These are phyloP conservation scores for Geum urbanum DNA, from an alignment of 306 rosid species.

Conservation along the genomic window DNA sequence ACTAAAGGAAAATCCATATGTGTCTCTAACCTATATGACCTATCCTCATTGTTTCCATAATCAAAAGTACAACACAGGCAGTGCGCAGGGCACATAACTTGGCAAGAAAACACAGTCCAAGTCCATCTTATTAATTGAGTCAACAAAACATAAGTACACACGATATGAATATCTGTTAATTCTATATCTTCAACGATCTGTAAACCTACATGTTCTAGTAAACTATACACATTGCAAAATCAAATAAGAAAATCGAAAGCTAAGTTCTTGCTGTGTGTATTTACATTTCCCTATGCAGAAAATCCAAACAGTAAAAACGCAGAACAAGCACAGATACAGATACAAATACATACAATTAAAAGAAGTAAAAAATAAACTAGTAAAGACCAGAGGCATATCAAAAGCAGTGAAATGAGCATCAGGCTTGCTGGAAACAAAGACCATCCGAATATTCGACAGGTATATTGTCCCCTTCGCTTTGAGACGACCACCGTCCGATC, in stretches of 20 bases:
- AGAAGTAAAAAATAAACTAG: not conserved
- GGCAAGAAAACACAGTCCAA: not conserved
- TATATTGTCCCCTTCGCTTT: slow-evolving; percentile 84
- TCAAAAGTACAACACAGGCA: not conserved
- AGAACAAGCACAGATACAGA: too few species aligned
- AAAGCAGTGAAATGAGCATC: slow-evolving; percentile 58
- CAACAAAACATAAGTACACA: not conserved
- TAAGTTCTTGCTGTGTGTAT: too few species aligned
- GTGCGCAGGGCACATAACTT: not conserved
- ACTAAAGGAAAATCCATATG: not conserved
- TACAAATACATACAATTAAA: not conserved
- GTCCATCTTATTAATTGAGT: not conserved
- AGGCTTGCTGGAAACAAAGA: slow-evolving; percentile 66
- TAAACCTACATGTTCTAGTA: not conserved
- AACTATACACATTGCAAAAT: too few species aligned
- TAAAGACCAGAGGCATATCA: slow-evolving; percentile 89
- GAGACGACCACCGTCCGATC: slow-evolving; percentile 54
- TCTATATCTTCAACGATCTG: not conserved
- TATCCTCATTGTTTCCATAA: not conserved
- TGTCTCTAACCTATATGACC: not conserved
- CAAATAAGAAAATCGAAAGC: not conserved
- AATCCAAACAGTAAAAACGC: too few species aligned
- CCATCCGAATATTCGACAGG: slow-evolving; percentile 87
- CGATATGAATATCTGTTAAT: not conserved
- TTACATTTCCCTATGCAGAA: too few species aligned